Base-by-base conservation (phyloP, 208 protist species). In the Strigomonas culicis region DNA sequence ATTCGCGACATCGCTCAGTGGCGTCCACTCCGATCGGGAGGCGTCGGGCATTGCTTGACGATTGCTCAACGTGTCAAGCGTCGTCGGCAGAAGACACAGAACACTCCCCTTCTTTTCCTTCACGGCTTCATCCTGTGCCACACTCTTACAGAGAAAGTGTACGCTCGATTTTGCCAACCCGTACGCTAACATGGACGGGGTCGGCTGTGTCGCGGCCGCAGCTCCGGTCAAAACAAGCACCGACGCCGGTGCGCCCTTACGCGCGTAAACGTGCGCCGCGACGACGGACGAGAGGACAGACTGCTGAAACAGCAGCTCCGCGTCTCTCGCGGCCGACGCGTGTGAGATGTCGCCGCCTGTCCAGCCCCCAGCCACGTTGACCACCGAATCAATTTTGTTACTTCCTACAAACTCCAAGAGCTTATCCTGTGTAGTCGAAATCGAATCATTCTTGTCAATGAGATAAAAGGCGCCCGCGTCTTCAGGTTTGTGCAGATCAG, bases 321-420 rank as follows among this genome's bases (percentile, higher is more conserved):
- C 59, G 17, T 76, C 63, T 0, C 67, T 66, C 11, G 84, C 59
- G 1, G 73, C 61, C 34, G 52, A 30, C 6, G 47, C 8, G 49
- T 78, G 65, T 10, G 59, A 59, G n/a, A 87, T 59, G 27, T 58
- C 74, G 25, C 82, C 87, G 3, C 80, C 82, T 0, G 76, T 75
- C 78, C 82, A 93, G 1, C 85, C 88, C 19, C 92, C 90, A 0
- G 88, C 84, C 4, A 93, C 88, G 70, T 90, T 93, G 28, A 93
- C 62, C 8, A 97, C 70, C n/a, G 90, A 41, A 41, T 41, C 36
- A 17, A 17, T 41, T 41, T 41, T 17, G 36, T 41, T 41, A 41
- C 36, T 41, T 41, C 13, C 36, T 41, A 6, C n/a, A n/a, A n/a
- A n/a, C n/a, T n/a, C n/a, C n/a, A n/a, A n/a, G n/a, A n/a, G n/a